A percentile compares a stretch with the other conserved stretches of the same genome.
These are phyloP conservation scores for Candida broadrunensis DNA, from an alignment of 805 yeast species.

Conservation along the genomic window DNA sequence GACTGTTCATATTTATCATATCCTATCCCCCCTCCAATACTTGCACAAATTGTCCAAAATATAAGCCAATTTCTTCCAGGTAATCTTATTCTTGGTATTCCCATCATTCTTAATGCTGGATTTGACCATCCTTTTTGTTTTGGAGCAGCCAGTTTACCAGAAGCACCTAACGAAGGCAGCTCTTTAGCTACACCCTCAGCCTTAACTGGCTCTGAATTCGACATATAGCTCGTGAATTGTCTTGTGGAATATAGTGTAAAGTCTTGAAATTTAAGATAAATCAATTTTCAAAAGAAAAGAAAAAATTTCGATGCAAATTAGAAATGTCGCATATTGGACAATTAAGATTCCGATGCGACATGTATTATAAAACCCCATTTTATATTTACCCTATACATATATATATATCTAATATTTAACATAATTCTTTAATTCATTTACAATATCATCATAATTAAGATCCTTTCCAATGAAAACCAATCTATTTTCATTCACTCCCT, in stretches of 20 bases:
- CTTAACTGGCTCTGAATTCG: background rate
- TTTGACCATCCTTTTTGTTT: constrained; percentile 52
- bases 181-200: background rate
- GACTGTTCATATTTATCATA: constrained; percentile 79
- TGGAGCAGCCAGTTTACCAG: constrained; percentile 1
- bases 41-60: constrained; percentile 71
- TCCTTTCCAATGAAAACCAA: constrained; percentile 76
- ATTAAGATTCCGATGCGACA: no score
- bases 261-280: no score
- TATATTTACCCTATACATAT: background rate
- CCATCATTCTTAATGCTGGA: constrained; percentile 84
- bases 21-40: constrained; percentile 67
- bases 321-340: background rate
- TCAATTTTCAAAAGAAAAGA: background rate
- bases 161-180: background rate
- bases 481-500: constrained; percentile 46
- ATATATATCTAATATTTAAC: background rate
- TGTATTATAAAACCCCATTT: no score
- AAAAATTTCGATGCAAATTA: background rate
- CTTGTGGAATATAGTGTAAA: no score
- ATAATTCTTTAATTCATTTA: constrained; percentile 23
- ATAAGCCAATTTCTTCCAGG: constrained; percentile 94
- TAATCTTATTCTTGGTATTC: constrained; percentile 69
- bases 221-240: background rate
- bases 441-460: constrained; percentile 36